A percentile compares a stretch with the other conserved stretches of the same genome.
These are phyloP conservation scores for Stentor coeruleus DNA, from an alignment of 73 alveolate genomes.

Conservation along the genomic window DNA sequence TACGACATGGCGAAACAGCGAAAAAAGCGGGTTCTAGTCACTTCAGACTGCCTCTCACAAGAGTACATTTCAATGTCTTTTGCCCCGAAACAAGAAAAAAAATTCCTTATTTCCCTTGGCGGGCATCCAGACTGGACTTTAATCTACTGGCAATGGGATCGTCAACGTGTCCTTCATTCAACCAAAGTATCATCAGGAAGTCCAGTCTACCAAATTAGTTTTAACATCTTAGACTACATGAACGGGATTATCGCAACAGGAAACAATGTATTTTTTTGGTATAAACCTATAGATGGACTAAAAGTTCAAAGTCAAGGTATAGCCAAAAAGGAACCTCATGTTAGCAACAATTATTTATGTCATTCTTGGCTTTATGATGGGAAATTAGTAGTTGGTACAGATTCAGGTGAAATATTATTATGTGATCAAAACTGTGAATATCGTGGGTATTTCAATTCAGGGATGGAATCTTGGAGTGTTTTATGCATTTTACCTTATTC, in stretches of 20 bases:
- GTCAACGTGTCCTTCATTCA: slow-evolving; percentile 43
- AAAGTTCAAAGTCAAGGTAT: neutral
- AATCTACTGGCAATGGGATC: slow-evolving; percentile 82
- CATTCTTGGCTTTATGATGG: slow-evolving; percentile 85
- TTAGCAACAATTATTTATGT: slow-evolving; percentile 58
- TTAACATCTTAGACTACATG: neutral
- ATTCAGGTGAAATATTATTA: slow-evolving; percentile 75
- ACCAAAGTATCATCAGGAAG: slow-evolving; percentile 38
- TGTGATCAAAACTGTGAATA: slow-evolving; percentile 76
- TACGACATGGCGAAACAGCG: slow-evolving; percentile 49
- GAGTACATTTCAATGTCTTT: slow-evolving; percentile 75
- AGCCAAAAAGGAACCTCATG: slow-evolving; percentile 44
- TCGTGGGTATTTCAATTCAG: slow-evolving; percentile 54
- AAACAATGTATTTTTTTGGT: slow-evolving; percentile 22
- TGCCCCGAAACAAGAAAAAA: slow-evolving; percentile 69
- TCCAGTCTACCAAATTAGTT: slow-evolving; percentile 5
- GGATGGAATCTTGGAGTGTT: slow-evolving; percentile 26
- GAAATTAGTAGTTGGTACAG: slow-evolving; percentile 83
- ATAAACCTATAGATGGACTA: neutral
- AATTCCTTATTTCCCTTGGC: slow-evolving; percentile 63
- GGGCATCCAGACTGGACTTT: slow-evolving; percentile 82
- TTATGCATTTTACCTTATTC: slow-evolving; percentile 41
- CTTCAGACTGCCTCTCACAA: slow-evolving; percentile 62
- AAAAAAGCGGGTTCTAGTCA: slow-evolving; percentile 59
- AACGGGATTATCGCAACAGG: slow-evolving; percentile 29